phyloP scores from a whole-genome alignment of 805 yeast species.

The Candida tammaniensis region DNA sequence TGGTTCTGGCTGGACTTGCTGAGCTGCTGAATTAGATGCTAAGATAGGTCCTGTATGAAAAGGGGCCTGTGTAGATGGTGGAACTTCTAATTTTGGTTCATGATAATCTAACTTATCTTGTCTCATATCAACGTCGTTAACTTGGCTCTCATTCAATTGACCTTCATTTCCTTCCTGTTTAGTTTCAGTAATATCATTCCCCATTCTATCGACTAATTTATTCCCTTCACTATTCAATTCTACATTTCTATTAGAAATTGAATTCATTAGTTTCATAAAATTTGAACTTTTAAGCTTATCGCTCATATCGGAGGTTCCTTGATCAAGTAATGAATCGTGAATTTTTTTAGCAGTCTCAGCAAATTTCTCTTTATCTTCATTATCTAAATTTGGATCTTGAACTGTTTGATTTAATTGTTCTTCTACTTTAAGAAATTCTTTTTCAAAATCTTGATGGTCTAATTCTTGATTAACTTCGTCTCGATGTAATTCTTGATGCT shows the following conservation, averaged over 20 bases:
- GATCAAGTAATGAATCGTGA: conserved; percentile 21
- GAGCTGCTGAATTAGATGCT: too few species aligned
- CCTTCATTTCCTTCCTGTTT: not conserved
- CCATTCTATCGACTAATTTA: conserved; percentile 31
- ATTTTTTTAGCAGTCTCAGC: conserved; percentile 40
- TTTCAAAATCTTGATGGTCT: conserved; percentile 5
- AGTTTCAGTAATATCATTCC: conserved; percentile 28
- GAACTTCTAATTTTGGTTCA: too few species aligned
- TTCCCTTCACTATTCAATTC: conserved; percentile 35
- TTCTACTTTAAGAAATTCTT: conserved; percentile 5
- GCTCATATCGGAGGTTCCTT: too few species aligned
- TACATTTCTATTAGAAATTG: conserved; percentile 34
- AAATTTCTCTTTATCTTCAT: conserved; percentile 36
- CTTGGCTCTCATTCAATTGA: not conserved
- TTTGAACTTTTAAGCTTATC: conserved; percentile 34
- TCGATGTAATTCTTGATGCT: conserved; percentile 26
- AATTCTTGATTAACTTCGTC: conserved; percentile 1
- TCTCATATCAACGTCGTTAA: too few species aligned
- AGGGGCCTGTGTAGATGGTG: too few species aligned
- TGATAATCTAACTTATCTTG: too few species aligned
- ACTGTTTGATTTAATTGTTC: too few species aligned
- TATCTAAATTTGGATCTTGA: conserved; percentile 14
- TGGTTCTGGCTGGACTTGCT: conserved; percentile 11
- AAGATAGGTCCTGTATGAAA: too few species aligned
- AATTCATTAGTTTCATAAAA: conserved; percentile 39